Base-by-base conservation (phyloP, 768 basidiomycete species). In the Termitomyces sp. region DNA sequence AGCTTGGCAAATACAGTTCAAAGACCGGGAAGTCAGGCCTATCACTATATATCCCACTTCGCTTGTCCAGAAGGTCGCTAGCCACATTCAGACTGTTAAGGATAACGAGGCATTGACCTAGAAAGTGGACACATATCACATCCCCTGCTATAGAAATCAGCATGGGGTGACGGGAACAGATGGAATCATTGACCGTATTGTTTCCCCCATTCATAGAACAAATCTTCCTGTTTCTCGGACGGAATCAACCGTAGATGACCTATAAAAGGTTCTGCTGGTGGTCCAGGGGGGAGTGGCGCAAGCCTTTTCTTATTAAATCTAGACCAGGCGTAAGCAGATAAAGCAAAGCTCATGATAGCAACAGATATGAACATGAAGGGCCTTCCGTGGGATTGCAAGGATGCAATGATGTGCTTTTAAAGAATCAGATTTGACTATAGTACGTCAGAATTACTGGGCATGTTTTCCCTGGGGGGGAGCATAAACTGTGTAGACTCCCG, bases 271-370 rank as follows among this genome's bases (percentile, higher is more conserved):
- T 62, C 60, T 9, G 55, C 57, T 7, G 57, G 59, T 35, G 63
- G 63, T 15, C 63, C 62, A 35, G 63, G 62, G 3, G 61, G 63
- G 9, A 64, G 54, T 7, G 60, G 59, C 8, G 21, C 41, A 12
- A 12, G 44, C 37, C 21, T 48, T 31, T 21, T 12, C 21, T 44
- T 53, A 2, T 10, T 42, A 0, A 33, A 15, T 11, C 8, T 15
- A 21, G 8, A 43, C n/a, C 14, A 35, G 30, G 30, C 31, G 15
- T 44, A 53, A 14, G 43, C 5, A 14, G 31, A 12, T 12, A 19
- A 11, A 53, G n/a, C 19, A 38, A 38, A 30, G 42, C 28, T 31
- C 15, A 35, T 19, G 19, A 28, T 41, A 31, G 19, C 28, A 31
- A 14, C 26, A 3, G 44, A 21, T 43, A 33, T 7, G 14, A 42